Evolutionary conservation across 352 stramenopile species (phyloP).

Genomic region (Pythium oligandrum): DNA sequence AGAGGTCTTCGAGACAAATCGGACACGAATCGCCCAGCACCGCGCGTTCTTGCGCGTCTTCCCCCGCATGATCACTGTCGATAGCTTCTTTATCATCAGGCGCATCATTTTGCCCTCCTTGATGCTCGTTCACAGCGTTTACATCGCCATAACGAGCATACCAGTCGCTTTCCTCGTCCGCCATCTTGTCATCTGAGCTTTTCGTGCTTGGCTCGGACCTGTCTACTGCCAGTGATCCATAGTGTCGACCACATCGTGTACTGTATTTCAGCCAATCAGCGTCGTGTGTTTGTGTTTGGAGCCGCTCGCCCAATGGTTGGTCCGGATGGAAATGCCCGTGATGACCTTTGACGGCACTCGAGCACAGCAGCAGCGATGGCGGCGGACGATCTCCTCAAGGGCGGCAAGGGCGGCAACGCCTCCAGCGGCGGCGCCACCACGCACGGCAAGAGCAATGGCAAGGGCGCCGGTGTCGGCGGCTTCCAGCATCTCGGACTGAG

Average conservation of each 20-base stretch:
- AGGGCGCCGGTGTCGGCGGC: conserved; percentile 64
- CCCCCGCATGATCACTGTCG: background rate
- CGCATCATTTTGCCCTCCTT: background rate
- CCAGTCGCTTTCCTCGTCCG: conserved; percentile 35
- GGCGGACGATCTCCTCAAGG: conserved; percentile 60
- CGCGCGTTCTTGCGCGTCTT: conserved; percentile 11
- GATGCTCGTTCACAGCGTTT: no score
- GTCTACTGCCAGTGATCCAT: no score
- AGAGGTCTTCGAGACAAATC: conserved; percentile 61
- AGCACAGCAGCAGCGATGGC: conserved; percentile 31
- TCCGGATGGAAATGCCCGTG: no score
- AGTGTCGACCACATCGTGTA: conserved; percentile 9
- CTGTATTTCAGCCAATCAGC: conserved; percentile 34
- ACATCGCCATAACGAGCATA: conserved; percentile 19
- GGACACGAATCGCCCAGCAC: conserved; percentile 63
- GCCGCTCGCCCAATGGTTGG: no score
- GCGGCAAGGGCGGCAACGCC: conserved; percentile 7
- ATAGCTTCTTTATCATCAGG: conserved; percentile 9
- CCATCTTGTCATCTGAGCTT: conserved; percentile 4
- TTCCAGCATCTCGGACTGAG: conserved; percentile 87
- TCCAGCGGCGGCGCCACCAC: conserved; percentile 27
- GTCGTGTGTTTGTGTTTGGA: no score
- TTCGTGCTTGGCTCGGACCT: background rate
- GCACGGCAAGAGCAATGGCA: conserved; percentile 78
- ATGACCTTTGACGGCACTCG: background rate